Evolutionary conservation across 116 monocot genomes (phyloP).

Genomic region (Zostera marina): DNA sequence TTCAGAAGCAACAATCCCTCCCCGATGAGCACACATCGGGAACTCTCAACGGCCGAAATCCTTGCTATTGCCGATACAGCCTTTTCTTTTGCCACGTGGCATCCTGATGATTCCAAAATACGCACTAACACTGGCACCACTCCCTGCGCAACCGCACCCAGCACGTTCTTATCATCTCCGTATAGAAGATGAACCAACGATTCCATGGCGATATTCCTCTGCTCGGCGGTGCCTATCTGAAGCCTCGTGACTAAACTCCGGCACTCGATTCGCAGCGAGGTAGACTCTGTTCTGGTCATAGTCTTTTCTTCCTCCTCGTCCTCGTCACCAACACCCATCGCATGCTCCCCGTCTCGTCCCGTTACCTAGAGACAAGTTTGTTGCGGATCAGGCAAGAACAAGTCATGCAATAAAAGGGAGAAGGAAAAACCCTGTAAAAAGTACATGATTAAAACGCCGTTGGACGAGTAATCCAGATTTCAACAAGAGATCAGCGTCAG

Average conservation of each 20-base stretch:
- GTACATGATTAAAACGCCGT: background rate
- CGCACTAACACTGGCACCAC: constrained; percentile 37
- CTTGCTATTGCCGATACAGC: constrained; percentile 33
- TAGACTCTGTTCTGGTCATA: no score
- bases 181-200: constrained; percentile 17
- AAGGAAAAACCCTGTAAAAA: background rate
- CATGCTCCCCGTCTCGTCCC: no score
- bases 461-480: constrained; percentile 12
- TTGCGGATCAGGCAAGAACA: background rate
- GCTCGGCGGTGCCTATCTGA: constrained; percentile 28
- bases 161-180: constrained; percentile 36
- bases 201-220: constrained; percentile 25
- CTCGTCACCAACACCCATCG: no score
- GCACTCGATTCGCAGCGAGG: constrained; percentile 11
- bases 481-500: constrained; percentile 40
- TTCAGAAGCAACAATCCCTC: constrained; percentile 34
- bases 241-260: constrained; percentile 33
- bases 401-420: background rate
- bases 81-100: constrained; percentile 15
- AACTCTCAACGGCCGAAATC: constrained; percentile 39
- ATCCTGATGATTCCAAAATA: constrained; percentile 25
- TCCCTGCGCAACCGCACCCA: constrained; percentile 28
- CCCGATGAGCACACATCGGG: constrained; percentile 25
- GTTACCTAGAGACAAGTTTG: no score
- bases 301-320: no score